These are phyloP conservation scores for Rhododendron vialii DNA, from an alignment of 148 eudicot species.

Conservation along the genomic window DNA sequence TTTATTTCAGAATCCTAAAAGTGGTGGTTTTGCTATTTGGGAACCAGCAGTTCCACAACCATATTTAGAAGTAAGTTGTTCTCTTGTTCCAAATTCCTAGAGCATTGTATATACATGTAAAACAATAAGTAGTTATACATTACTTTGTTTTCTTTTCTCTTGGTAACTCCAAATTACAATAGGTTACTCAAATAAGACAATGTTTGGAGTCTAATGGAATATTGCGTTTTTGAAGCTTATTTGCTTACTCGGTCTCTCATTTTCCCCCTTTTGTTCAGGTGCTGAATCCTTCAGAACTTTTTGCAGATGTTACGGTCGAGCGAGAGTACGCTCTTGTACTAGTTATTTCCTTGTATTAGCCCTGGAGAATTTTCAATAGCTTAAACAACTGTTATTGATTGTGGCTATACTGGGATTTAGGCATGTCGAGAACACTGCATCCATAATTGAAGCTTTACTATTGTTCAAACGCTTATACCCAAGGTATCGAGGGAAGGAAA, in stretches of 20 bases:
- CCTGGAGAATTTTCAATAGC: too few relatives aligned
- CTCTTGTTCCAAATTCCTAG: neutral
- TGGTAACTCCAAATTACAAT: too few relatives aligned
- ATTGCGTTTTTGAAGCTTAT: neutral
- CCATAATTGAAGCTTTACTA: slow-evolving; percentile 27
- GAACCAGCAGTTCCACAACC: slow-evolving; percentile 38
- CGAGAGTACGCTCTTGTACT: slow-evolving; percentile 22
- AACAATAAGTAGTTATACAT: neutral
- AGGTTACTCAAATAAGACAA: neutral
- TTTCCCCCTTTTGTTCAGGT: slow-evolving; percentile 5
- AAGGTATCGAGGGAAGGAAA: slow-evolving; percentile 25
- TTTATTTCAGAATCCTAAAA: slow-evolving; percentile 21
- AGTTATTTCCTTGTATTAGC: neutral
- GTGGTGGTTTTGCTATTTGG: slow-evolving; percentile 49
- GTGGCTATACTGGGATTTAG: slow-evolving; percentile 5
- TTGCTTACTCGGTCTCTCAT: neutral
- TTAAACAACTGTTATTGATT: neutral
- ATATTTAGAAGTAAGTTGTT: slow-evolving; percentile 25
- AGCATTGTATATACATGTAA: neutral
- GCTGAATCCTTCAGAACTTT: slow-evolving; percentile 32
- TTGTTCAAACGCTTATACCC: slow-evolving; percentile 26
- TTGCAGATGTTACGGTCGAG: slow-evolving; percentile 35
- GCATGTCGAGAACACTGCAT: slow-evolving; percentile 35
- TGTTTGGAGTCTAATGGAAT: neutral
- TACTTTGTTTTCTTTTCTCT: too few relatives aligned